Evolutionary conservation across 306 rosid genomes (phyloP), one percentile per base, ranked within the genome.

Genomic region (Erythrophleum fordii): DNA sequence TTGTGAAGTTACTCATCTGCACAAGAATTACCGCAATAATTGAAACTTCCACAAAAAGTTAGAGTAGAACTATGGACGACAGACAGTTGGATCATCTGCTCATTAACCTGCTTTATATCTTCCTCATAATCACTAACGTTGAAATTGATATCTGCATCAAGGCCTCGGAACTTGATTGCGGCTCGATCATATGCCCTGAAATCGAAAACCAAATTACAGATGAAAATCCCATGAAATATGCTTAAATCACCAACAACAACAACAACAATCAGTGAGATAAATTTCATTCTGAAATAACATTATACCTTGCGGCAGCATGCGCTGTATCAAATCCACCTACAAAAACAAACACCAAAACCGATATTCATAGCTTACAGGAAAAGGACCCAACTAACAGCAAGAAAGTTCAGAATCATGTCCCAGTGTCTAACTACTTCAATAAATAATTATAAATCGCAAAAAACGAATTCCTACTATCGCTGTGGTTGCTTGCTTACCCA

Each of bases 101-200:
- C 71, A 7, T 25, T 16, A 26, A 92, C 98, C 93, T 92, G 97
- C 86, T 87, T 87, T 67, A 92, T 87, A 76, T 95, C 98, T 53
- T 95, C 97, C 11, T 77, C 93, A 86, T 95, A 95, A 49, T 95
- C 97, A 56, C 90, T 80, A 49, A 92, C 85, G 60, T 62, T 84
- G 87, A 92, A 95, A 83, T 95, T 95, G 60, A 95, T 95, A 90
- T 95, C 98, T 3, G 98, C 98, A 28, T 95, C 92, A 56, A 85
- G 61, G 1, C 98, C 97, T 16, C 98, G 97, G 75, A 95, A 95
- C 83, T 91, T 95, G 55, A 95, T 91, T 0, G 98, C 98, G 76
- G 98, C 98, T 83, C 97, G 93, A 89, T 94, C 98, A 80, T 95
- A 95, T 1, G 98, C 93, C 85, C 99, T 95, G 73, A 74, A 16